Evolutionary conservation across 73 alveolate genomes (phyloP), one percentile per base, ranked within the genome.

Genomic region (Paramecium primaurelia): DNA sequence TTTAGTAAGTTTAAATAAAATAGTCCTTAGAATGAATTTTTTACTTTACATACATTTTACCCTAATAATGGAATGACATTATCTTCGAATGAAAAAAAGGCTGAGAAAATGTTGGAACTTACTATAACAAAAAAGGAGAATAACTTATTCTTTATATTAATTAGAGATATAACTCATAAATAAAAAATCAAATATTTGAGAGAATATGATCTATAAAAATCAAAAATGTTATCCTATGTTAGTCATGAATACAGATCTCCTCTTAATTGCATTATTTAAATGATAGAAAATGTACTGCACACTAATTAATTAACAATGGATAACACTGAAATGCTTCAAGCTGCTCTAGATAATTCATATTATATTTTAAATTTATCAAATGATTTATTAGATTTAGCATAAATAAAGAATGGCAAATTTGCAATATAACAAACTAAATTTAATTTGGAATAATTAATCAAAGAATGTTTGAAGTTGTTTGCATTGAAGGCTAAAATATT

Each of bases 181-280:
- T 71, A 89, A 18, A 71, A 89, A 51, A 89, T 89, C 6, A 89
- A 73, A 83, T 83, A 71, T 47, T 83, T 89, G 42, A 89, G 75
- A 47, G 92, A 89, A 47, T 64, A 71, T 83, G 75, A 89, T 71
- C 12, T 45, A 14, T 34, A 89, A 58, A 89, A 89, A 45, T 89
- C 94, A 25, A 89, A 89, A 69, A 71, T 89, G 90, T 59, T 89
- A 34, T 89, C 94, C 14, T 89, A 58, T 71, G 94, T 89, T 1
- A 71, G 92, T 25, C 94, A 89, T 34, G 94, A 89, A 71, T 58
- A 71, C 44, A 40, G 94, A 45, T 59, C 94, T 26, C 94, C 94
- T 4, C 36, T 89, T 8, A 89, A 89, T 73, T 71, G 92, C 32
- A 89, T 89, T 7, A 89, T 89, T n/a, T 54, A 77, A 11, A 89